Conservation (phyloP, 2,329 filamentous ascomycete species). For the Penicillium rolfsii region DNA sequence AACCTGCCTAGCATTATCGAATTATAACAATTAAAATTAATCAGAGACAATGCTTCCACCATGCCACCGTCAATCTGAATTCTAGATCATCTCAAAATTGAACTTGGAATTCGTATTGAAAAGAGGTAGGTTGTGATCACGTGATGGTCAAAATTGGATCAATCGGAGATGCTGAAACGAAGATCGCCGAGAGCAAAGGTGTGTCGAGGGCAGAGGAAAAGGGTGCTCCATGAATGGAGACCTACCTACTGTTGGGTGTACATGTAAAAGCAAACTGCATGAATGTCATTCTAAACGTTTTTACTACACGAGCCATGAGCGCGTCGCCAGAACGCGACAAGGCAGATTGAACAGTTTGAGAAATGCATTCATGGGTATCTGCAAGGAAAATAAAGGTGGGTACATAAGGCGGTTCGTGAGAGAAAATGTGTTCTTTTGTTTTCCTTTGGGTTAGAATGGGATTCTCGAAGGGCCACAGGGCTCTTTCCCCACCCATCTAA, state of each 20-base stretch:
- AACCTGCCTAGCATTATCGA: too few relatives aligned
- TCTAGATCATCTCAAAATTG: too few relatives aligned
- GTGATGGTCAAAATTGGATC: not conserved
- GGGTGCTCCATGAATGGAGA: too few relatives aligned
- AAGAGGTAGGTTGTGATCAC: not conserved
- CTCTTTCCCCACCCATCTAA: slow-evolving; percentile 37
- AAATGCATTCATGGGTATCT: slow-evolving; percentile 50
- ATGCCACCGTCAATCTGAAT: too few relatives aligned
- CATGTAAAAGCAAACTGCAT: slow-evolving; percentile 26
- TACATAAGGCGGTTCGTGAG: slow-evolving; percentile 36
- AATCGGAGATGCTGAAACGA: not conserved
- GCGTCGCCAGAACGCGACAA: slow-evolving; percentile 4
- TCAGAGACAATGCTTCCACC: too few relatives aligned
- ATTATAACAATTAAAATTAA: too few relatives aligned
- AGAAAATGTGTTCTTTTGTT: slow-evolving; percentile 14
- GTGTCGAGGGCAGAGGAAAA: too few relatives aligned
- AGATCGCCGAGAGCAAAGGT: too few relatives aligned
- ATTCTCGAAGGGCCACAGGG: slow-evolving; percentile 26
- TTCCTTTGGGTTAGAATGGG: slow-evolving; percentile 36
- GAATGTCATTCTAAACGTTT: slow-evolving; percentile 29
- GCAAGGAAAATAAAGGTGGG: slow-evolving; percentile 32
- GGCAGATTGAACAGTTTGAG: slow-evolving; percentile 29
- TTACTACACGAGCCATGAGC: slow-evolving; percentile 17
- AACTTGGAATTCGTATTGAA: too few relatives aligned
- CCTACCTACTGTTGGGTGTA: too few relatives aligned